Base-by-base conservation (phyloP, 1,284 basidiomycete genomes). In the Bjerkandera adusta region DNA sequence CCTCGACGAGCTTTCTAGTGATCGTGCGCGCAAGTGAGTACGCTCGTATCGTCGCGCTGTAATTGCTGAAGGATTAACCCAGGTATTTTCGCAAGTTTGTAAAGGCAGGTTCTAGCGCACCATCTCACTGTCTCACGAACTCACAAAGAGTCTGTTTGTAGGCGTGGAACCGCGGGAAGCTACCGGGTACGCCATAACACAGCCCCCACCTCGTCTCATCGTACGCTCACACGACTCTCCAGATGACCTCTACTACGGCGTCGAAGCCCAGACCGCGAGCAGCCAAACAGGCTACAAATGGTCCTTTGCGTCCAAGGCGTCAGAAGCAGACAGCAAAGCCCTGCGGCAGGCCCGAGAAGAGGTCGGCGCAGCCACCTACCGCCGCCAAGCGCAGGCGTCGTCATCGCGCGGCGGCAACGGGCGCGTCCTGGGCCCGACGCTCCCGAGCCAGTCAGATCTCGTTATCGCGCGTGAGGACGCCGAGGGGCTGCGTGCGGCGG, bases 21-120 rank as follows among this genome's bases (percentile, higher is more conserved):
- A 89, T 18, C 81, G 71, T 60, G 79, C 87, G 7, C 73, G 85
- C 57, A 87, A 80, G 85, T 87, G 64, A 60, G 78, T 58, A 26
- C 44, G 35, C 49, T 43, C 18, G 32, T 22, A 24, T 24, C 4
- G 43, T 52, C 50, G 32, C 41, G 52, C 54, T 52, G 63, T 65
- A 54, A 41, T 52, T 52, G 43, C 56, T 67, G 52, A 67, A 51
- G 15, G 20, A 21, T 54, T 51, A 55, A 63, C 35, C n/a, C 61
- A 89, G 87, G 59, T 89, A 90, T 61, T 91, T 91, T 61, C 83
- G 81, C 58, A 90, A 89, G 66, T 90, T 90, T 57, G 79, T 89
- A 36, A 89, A 89, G 77, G 84, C 85, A 55, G 35, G 54, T 26
- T 3, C 15, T 18, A 15, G 16, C n/a, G 24, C 12, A 22, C 3